phyloP scores from a whole-genome alignment of 2,329 filamentous ascomycete species.

The Phyllosticta citribraziliensis region DNA sequence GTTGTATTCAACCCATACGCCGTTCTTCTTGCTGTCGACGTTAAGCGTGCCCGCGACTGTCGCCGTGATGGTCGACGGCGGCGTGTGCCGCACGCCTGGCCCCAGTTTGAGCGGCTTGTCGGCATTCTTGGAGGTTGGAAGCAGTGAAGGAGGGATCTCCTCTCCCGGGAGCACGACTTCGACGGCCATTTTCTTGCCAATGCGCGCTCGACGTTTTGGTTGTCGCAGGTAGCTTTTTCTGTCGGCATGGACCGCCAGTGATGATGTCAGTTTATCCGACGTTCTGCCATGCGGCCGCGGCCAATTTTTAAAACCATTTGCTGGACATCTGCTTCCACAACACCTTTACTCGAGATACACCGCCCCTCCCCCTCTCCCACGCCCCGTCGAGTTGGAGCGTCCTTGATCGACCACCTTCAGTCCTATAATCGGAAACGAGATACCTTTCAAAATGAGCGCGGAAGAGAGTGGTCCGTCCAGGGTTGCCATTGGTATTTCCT shows the following conservation, averaged over 20 bases:
- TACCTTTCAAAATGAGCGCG: slow-evolving; percentile 36
- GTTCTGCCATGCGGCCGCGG: not conserved
- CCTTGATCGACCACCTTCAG: not conserved
- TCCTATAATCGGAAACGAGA: not conserved
- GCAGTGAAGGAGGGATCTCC: slow-evolving; percentile 50
- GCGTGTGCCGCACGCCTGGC: slow-evolving; percentile 72
- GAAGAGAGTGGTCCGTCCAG: slow-evolving; percentile 43
- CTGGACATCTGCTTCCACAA: not conserved
- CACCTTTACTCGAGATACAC: not conserved
- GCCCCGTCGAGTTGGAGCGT: not conserved
- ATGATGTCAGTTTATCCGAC: slow-evolving; percentile 1
- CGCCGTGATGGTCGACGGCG: slow-evolving; percentile 61
- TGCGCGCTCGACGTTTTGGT: not conserved
- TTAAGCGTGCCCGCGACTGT: slow-evolving; percentile 59
- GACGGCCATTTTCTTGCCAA: slow-evolving; percentile 40
- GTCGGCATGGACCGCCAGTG: not conserved
- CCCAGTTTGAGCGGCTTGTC: slow-evolving; percentile 66
- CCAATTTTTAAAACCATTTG: slow-evolving; percentile 3
- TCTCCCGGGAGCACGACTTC: slow-evolving; percentile 77
- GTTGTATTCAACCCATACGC: slow-evolving; percentile 65
- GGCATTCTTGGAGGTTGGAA: slow-evolving; percentile 59
- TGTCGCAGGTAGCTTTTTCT: not conserved
- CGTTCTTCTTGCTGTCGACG: slow-evolving; percentile 62
- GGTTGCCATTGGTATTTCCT: slow-evolving; percentile 85
- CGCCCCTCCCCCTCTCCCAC: not conserved